Conservation (phyloP, 345 rosid genomes). For the Cardiospermum halicacabum region DNA sequence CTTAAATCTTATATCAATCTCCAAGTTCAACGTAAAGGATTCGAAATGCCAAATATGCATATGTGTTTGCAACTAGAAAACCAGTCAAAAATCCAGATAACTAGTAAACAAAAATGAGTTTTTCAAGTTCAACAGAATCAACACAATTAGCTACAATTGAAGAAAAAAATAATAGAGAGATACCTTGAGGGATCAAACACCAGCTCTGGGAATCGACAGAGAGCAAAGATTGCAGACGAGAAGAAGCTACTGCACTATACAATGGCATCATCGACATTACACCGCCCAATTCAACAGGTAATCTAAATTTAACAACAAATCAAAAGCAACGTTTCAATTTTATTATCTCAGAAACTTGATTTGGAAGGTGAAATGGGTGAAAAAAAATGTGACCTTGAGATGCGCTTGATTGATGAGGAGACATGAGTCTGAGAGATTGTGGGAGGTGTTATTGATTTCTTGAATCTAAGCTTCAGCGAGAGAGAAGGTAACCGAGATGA, state of each 20-base stretch:
- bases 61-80: background rate
- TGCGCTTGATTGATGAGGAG: slow-evolving; percentile 22
- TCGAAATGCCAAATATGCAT: background rate
- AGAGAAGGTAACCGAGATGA: slow-evolving; percentile 19
- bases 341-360: background rate
- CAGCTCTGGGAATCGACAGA: slow-evolving; percentile 26
- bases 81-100: background rate
- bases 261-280: slow-evolving; percentile 32
- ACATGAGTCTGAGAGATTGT: slow-evolving; percentile 19
- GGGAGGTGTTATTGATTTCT: slow-evolving; percentile 16
- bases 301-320: slow-evolving; percentile 19
- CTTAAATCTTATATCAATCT: background rate
- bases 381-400: slow-evolving; percentile 24
- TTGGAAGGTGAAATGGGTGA: too few species aligned
- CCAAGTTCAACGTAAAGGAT: background rate
- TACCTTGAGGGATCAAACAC: slow-evolving; percentile 37
- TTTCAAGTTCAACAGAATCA: background rate
- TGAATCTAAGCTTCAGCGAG: slow-evolving; percentile 17
- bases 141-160: background rate
- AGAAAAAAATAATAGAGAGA: background rate
- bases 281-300: slow-evolving; percentile 36
- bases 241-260: slow-evolving; percentile 29
- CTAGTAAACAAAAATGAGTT: too few species aligned
- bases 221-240: slow-evolving; percentile 27
- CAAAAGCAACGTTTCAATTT: background rate